Base-by-base conservation (phyloP, 2,329 filamentous ascomycete species). In the Aspergillus fumigatiaffinis region DNA sequence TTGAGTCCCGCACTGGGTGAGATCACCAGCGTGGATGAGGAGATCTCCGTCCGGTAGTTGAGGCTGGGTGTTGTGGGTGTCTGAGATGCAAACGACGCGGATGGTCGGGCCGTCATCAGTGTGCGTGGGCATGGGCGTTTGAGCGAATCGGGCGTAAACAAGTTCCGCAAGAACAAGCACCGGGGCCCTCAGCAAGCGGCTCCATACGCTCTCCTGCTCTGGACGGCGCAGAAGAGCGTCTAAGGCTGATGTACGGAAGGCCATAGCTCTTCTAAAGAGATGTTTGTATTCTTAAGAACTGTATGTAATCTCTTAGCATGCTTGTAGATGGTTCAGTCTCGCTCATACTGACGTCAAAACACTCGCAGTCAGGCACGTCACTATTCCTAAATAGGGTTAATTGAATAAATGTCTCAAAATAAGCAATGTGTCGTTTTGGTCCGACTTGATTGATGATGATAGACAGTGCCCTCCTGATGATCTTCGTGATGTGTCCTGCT, bases 1-100 rank as follows among this genome's bases (percentile, higher is more conserved):
- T 0, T 82, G 80, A 4, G 84, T 87, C 20, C 92, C 92, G 4
- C 76, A 77, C 63, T 89, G 85, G 25, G 88, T 68, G 50, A 71
- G 53, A 65, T 74, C 65, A 59, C 76, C 54, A 67, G 79, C 44
- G 73, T 81, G 76, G 69, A 81, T 65, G 47, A 73, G 54, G 64
- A 73, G 53, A 54, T 80, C 56, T 51, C 79, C 53, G 62, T 68
- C 60, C 1, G 64, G 63, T n/a, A 73, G n/a, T 1, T 20, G 10
- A 1, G 54, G 52, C 26, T 64, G 63, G 9, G 41, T 49, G 44
- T 70, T 70, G 35, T 73, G 71, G 2, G 68, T 71, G 54, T 72
- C 70, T 5, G 69, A 71, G 35, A 71, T 63, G 42, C 63, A 70
- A 51, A 69, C 64, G 21, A 26, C 10, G 20, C 44, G 44, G 21